These are phyloP conservation scores for Russula ochroleuca DNA, from an alignment of 768 basidiomycete genomes.

Conservation along the genomic window DNA sequence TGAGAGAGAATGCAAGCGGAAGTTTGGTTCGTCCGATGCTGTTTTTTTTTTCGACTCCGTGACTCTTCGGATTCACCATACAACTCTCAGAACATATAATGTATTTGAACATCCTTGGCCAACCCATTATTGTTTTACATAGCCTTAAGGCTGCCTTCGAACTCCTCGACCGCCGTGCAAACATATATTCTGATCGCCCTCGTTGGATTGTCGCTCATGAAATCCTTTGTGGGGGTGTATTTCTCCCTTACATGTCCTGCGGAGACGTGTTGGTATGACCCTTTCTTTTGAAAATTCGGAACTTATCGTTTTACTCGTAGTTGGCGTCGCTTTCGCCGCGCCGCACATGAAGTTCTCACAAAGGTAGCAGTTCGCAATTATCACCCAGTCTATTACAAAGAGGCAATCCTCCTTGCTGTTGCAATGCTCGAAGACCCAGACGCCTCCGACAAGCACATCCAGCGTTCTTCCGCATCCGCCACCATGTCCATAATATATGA, in stretches of 20 bases:
- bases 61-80: neutral
- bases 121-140: neutral
- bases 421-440: neutral
- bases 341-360: neutral
- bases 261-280: neutral
- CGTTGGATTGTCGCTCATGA: neutral
- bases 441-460: neutral
- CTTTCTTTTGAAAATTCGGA: neutral
- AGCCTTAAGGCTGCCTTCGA: neutral
- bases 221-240: neutral
- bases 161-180: neutral
- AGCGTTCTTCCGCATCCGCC: neutral
- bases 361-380: neutral
- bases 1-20: neutral
- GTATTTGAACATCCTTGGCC: neutral
- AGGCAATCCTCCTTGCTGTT: neutral
- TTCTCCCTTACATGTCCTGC: neutral
- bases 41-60: too few relatives aligned
- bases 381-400: neutral
- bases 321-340: neutral
- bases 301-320: neutral
- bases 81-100: neutral
- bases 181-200: neutral
- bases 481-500: neutral
- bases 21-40: neutral